Evolutionary conservation across 2,329 filamentous ascomycete species (phyloP), one percentile per base, ranked within the genome.

Genomic region (Trematosphaeria pertusa): DNA sequence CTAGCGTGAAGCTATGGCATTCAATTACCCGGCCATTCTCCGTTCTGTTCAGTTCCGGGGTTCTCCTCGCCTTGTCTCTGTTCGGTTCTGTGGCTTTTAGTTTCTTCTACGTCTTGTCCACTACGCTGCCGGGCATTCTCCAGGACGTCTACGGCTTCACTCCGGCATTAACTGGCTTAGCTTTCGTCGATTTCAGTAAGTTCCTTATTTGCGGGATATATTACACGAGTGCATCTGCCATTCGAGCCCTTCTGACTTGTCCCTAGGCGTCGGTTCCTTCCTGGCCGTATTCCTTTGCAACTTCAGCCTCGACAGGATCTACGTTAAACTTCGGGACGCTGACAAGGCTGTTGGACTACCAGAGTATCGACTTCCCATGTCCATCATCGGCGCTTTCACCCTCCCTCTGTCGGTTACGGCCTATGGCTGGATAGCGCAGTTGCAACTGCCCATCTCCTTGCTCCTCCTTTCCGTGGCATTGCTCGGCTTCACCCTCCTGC

Each of bases 111-210:
- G 68, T 79, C 28, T 62, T 78, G 52, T 74, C 72, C 18, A 77
- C 75, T 6, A 77, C 75, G 2, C 56, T 80, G 3, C 74, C 76
- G 1, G 65, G 64, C 5, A 73, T 79, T 15, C 51, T 79, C 14
- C 61, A 68, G 24, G 65, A 71, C 4, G 54, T 61, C 0, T 80
- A 80, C 53, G 56, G 54, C 2, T 71, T 76, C 26, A 76, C 78
- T 0, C 77, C 83, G 0, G 75, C 81, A 0, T 65, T 73, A 22
- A 79, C 77, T 1, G 85, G 84, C 2, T 70, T 74, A 0, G 72
- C 79, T 0, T 84, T 85, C 52, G 68, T 86, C 15, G 64, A 67
- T 2, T 85, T 85, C 46, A 85, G 82, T 72, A 59, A 58, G 69
- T 61, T 14, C n/a, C 24, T 8, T 8, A 28, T 28, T 28, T 28